A percentile compares a stretch with the other conserved stretches of the same genome.
Evolutionary conservation across 805 yeast species (phyloP).

Genomic region (Candida caryicola): DNA sequence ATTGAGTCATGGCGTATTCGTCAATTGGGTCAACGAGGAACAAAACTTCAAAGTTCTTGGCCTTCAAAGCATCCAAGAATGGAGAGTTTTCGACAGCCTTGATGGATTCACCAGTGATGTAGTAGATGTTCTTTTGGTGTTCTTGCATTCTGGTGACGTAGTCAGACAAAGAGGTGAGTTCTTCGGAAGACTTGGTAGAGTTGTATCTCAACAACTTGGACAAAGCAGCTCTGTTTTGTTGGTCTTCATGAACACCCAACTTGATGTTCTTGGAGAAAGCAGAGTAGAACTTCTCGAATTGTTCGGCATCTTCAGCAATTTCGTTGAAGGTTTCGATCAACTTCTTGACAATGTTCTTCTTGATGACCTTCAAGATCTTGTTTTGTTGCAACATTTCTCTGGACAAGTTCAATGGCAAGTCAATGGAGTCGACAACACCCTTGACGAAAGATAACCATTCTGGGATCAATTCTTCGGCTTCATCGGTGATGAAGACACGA

Average conservation of each 20-base stretch:
- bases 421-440: constrained; percentile 99
- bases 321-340: constrained; percentile 97
- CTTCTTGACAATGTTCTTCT: constrained; percentile 98
- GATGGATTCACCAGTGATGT: constrained; percentile 97
- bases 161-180: constrained; percentile 90
- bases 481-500: constrained; percentile 99
- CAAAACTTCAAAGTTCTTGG: constrained; percentile 96
- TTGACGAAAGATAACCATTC: constrained; percentile 96
- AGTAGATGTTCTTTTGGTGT: constrained; percentile 99
- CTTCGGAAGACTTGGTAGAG: constrained; percentile 94
- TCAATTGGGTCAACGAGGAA: constrained; percentile 99
- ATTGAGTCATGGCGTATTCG: constrained; percentile 98
- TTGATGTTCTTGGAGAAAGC: constrained; percentile 98
- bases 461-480: constrained; percentile 98
- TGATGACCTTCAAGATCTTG: constrained; percentile 98
- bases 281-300: constrained; percentile 95
- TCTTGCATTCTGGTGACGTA: constrained; percentile 99
- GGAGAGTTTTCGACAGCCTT: constrained; percentile 99
- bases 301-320: constrained; percentile 98
- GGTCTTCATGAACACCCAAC: constrained; percentile 98
- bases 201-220: constrained; percentile 95
- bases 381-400: constrained; percentile 99
- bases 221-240: constrained; percentile 93
- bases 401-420: constrained; percentile 98
- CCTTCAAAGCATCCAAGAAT: constrained; percentile 97